phyloP scores from a whole-genome alignment of 768 basidiomycete genomes.

The Cantharellus cinnabarinus region DNA sequence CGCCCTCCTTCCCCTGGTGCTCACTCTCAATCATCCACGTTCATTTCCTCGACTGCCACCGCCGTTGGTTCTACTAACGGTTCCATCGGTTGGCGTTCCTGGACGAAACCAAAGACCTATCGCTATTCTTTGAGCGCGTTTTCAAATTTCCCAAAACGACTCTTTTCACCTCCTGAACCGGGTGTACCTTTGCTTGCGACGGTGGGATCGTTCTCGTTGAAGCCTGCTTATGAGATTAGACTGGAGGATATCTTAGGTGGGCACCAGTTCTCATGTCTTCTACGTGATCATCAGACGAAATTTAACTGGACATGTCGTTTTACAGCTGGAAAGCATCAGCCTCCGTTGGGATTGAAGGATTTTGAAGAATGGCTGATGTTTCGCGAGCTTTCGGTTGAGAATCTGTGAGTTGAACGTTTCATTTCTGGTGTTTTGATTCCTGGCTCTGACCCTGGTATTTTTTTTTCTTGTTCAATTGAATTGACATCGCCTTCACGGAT shows the following conservation, averaged over 20 bases:
- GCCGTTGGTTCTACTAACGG: too few species aligned
- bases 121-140: not conserved
- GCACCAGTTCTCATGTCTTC: not conserved
- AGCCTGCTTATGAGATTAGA: slow-evolving; percentile 1
- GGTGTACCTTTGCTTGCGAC: not conserved
- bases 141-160: slow-evolving; percentile 1
- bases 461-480: not conserved
- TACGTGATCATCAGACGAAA: not conserved
- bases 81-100: not conserved
- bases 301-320: not conserved
- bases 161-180: slow-evolving; percentile 4
- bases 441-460: not conserved
- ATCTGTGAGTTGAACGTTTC: slow-evolving; percentile 1
- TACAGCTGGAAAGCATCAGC: slow-evolving; percentile 2
- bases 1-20: too few species aligned
- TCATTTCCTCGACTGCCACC: too few species aligned
- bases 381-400: slow-evolving; percentile 2
- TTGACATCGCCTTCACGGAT: too few species aligned
- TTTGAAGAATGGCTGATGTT: slow-evolving; percentile 6
- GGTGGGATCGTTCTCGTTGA: not conserved
- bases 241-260: slow-evolving; percentile 4
- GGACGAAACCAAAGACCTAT: not conserved
- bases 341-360: slow-evolving; percentile 4
- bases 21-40: too few species aligned
- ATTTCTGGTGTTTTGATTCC: not conserved